phyloP scores from a whole-genome alignment of 768 basidiomycete species.

The Mycena galericulata region DNA sequence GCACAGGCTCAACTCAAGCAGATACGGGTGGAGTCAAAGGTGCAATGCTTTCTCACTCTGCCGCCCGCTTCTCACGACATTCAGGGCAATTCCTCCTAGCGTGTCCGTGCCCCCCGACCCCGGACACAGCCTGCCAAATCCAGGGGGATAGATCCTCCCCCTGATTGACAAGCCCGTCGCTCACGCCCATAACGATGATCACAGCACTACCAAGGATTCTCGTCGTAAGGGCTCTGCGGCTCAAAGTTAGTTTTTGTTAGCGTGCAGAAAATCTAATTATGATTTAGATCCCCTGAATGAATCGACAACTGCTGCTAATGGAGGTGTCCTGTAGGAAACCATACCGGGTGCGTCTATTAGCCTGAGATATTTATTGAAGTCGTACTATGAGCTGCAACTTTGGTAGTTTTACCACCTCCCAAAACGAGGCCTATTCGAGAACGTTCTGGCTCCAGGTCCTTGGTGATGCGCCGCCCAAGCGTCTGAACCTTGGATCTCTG shows the following conservation, averaged over 20 bases:
- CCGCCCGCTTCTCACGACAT: conserved; percentile 2
- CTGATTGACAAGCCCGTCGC: background rate
- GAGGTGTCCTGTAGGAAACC: background rate
- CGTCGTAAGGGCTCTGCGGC: background rate
- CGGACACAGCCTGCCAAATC: conserved; percentile 5
- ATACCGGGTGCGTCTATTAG: background rate
- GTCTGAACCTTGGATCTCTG: conserved; percentile 4
- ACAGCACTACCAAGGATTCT: background rate
- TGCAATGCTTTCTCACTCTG: background rate
- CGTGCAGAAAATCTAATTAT: background rate
- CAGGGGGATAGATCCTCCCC: background rate
- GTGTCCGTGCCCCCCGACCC: background rate
- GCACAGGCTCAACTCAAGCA: conserved; percentile 15
- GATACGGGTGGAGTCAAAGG: conserved; percentile 14
- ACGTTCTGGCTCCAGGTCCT: background rate
- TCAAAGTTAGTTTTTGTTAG: background rate
- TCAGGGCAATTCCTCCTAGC: conserved; percentile 1
- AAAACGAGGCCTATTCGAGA: background rate
- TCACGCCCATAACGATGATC: background rate
- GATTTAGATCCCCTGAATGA: background rate
- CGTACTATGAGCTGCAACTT: too few relatives aligned
- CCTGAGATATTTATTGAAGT: background rate
- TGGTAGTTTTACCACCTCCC: background rate
- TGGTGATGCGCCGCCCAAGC: conserved; percentile 8
- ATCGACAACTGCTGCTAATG: background rate